A percentile compares a stretch with the other conserved stretches of the same genome.
Evolutionary conservation across 352 stramenopile species (phyloP).

Genomic region (Hyaloperonospora brassicae): DNA sequence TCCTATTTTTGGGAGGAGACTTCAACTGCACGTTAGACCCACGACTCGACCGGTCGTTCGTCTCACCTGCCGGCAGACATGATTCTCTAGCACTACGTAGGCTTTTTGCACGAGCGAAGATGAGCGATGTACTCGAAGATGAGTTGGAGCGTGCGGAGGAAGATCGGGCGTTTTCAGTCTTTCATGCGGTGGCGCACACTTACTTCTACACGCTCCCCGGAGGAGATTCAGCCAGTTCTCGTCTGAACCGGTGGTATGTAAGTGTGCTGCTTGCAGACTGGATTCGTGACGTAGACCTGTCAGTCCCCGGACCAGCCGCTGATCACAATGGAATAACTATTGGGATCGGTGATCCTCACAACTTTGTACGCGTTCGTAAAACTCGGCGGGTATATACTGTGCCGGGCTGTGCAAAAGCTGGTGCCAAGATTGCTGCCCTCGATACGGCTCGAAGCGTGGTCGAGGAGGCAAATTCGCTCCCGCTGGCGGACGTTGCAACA

Average conservation of each 20-base stretch:
- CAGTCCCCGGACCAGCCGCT: not conserved
- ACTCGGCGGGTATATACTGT: not conserved
- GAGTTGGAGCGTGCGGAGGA: not conserved
- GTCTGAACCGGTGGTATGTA: not conserved
- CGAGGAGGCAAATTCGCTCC: too few species aligned
- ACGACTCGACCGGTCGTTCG: not conserved
- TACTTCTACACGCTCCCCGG: not conserved
- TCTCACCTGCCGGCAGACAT: not conserved
- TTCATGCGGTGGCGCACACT: too few species aligned
- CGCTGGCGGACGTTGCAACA: too few species aligned
- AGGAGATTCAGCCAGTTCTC: not conserved
- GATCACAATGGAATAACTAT: not conserved
- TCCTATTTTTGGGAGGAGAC: not conserved
- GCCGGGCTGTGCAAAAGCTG: not conserved
- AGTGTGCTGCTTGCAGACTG: not conserved
- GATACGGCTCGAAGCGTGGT: not conserved
- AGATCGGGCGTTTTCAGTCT: too few species aligned
- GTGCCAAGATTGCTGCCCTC: not conserved
- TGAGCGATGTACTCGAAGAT: not conserved
- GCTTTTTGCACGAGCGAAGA: not conserved
- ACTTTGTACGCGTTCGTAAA: not conserved
- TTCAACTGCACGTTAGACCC: not conserved
- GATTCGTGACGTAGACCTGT: conserved; percentile 1
- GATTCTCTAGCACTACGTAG: too few species aligned
- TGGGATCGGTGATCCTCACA: not conserved